A percentile compares a stretch with the other conserved stretches of the same genome.
phyloP scores from a whole-genome alignment of 2,329 filamentous ascomycete genomes.

The Ophiostoma himal-ulmi region DNA sequence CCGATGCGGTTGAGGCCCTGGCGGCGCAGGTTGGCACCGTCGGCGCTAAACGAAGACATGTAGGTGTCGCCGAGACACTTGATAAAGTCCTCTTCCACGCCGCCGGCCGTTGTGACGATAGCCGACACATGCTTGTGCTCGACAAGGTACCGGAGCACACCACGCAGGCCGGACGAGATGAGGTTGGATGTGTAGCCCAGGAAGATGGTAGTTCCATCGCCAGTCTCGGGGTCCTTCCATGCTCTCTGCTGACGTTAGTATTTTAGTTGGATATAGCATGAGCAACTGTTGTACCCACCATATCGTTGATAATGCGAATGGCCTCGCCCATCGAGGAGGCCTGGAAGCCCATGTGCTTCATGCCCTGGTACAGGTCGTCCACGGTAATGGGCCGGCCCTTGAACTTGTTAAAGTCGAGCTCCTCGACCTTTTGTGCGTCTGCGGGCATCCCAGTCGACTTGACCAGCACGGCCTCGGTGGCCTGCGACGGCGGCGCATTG shows the following conservation, averaged over 20 bases:
- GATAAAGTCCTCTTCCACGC: conserved; percentile 96
- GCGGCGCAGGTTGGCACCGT: conserved; percentile 69
- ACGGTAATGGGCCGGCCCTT: conserved; percentile 71
- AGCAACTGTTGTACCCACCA: conserved; percentile 60
- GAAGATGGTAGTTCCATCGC: conserved; percentile 83
- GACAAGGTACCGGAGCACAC: conserved; percentile 86
- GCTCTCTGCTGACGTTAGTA: not conserved
- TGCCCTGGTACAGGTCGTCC: conserved; percentile 73
- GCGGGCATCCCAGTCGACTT: conserved; percentile 75
- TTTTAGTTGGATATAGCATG: not conserved
- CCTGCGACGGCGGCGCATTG: conserved; percentile 52
- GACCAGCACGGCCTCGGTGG: conserved; percentile 77
- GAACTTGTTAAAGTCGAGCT: conserved; percentile 86
- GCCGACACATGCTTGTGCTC: conserved; percentile 88
- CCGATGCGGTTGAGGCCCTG: conserved; percentile 93
- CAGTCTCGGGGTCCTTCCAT: conserved; percentile 62
- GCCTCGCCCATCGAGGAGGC: conserved; percentile 73
- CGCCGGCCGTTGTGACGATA: conserved; percentile 92
- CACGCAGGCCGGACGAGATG: conserved; percentile 89
- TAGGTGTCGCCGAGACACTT: conserved; percentile 96
- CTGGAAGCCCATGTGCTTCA: conserved; percentile 77
- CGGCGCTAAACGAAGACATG: conserved; percentile 74
- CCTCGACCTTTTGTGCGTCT: conserved; percentile 73
- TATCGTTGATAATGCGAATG: conserved; percentile 86
- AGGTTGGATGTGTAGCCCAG: conserved; percentile 96